These are phyloP conservation scores for Aspergillus mulundensis DNA, from an alignment of 495 filamentous ascomycete genomes.

Conservation along the genomic window DNA sequence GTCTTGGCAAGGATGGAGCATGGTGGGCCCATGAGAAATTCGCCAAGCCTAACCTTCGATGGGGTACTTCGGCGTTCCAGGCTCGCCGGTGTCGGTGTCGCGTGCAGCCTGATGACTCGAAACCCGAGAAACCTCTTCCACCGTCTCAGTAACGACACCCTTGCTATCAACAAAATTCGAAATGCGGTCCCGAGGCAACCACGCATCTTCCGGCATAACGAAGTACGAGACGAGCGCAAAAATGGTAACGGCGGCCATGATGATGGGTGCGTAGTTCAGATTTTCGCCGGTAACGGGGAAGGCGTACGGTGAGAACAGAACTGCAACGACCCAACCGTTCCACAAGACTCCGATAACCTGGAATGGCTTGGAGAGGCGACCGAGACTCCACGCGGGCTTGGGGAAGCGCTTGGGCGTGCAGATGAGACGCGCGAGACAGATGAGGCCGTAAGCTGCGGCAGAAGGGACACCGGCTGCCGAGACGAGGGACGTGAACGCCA, in stretches of 20 bases:
- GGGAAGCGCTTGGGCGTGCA: slow-evolving; percentile 46
- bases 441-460: slow-evolving; percentile 51
- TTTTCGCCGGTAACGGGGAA: slow-evolving; percentile 43
- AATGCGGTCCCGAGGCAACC: slow-evolving; percentile 42
- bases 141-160: slow-evolving; percentile 31
- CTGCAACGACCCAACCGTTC: slow-evolving; percentile 49
- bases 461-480: slow-evolving; percentile 48
- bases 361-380: slow-evolving; percentile 43
- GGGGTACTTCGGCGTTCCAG: too few species aligned
- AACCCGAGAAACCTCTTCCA: slow-evolving; percentile 11
- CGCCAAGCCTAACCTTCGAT: too few species aligned
- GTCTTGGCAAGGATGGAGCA: too few species aligned
- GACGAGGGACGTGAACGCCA: slow-evolving; percentile 54
- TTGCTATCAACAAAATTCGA: slow-evolving; percentile 45
- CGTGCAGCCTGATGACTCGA: background rate
- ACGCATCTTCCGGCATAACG: slow-evolving; percentile 45
- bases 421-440: slow-evolving; percentile 48
- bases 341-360: slow-evolving; percentile 47
- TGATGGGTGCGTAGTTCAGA: slow-evolving; percentile 48
- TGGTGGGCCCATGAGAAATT: too few species aligned
- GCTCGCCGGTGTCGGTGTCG: too few species aligned
- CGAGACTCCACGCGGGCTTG: slow-evolving; percentile 44
- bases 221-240: slow-evolving; percentile 45
- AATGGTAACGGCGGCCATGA: slow-evolving; percentile 48
- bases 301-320: slow-evolving; percentile 45